Evolutionary conservation across 305 asterid species (phyloP), one percentile per base, ranked within the genome.

Genomic region (Euphrasia arctica): DNA sequence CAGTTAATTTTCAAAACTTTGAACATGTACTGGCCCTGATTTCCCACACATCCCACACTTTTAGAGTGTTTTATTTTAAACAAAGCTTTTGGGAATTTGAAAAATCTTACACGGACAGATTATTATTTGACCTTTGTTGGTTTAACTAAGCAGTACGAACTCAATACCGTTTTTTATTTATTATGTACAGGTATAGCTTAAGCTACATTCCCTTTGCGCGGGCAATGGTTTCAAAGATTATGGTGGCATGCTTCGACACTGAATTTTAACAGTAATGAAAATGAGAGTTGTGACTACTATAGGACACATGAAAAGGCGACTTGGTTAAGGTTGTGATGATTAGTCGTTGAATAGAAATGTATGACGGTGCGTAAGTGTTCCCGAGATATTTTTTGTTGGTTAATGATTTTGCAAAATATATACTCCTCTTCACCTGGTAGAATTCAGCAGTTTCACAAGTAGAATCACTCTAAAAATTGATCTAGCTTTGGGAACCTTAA

Each of bases 171-270:
- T 56, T 28, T 68, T 36, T 62, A 62, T 62, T 42, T 65, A 51
- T 43, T 63, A 47, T 71, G 64, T 72, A 60, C 98, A 92, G 98
- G 98, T 89, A 92, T 72, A 89, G 98, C 86, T 77, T 89, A 81
- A 92, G 97, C 85, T 92, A 89, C 70, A 80, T 92, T 50, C 98
- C 98, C 9, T 92, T 92, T 68, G 98, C 98, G 3, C 84, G 96
- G 84, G 82, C 96, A 54, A 85, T 92, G 98, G 95, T 89, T 66
- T 89, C 98, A 12, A 92, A 92, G 80, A 75, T 87, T 49, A 80
- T 85, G 95, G 71, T 59, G 60, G 84, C 87, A 56, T 92, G 97
- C 81, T 89, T 92, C 64, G 97, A 92, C 81, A 87, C 98, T 18
- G 98, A 89, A 60, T 92, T 87, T 72, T 92, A 31, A 31, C 4